These are phyloP conservation scores for Spergularia marina DNA, from an alignment of 148 eudicot species.

Conservation along the genomic window DNA sequence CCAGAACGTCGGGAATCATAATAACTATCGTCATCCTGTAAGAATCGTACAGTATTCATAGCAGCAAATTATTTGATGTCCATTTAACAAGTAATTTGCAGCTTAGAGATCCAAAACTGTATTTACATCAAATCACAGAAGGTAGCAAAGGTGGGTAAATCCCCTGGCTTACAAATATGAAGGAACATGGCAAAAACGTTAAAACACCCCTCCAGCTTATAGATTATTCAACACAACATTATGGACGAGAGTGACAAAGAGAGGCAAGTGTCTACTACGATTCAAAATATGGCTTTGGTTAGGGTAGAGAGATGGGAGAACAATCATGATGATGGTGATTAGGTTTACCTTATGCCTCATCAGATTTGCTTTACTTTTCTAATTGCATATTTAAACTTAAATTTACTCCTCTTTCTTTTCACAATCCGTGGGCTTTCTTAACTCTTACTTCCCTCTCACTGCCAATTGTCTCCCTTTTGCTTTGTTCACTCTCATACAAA, in stretches of 20 bases:
- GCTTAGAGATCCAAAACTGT: neutral
- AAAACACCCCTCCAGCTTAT: neutral
- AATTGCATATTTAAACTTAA: no score
- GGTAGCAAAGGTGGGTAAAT: neutral
- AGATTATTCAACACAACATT: neutral
- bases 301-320: no score
- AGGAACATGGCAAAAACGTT: neutral
- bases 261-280: neutral
- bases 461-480: no score
- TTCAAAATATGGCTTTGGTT: neutral
- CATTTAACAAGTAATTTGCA: neutral
- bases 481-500: no score
- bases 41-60: neutral
- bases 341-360: neutral
- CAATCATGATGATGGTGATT: neutral
- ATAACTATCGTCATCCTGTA: constrained; percentile 81
- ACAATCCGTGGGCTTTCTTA: no score
- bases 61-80: neutral
- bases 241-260: neutral
- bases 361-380: neutral
- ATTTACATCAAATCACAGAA: neutral
- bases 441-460: no score
- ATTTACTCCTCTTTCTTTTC: no score
- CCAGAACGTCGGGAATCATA: constrained; percentile 71
- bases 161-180: neutral